Evolutionary conservation across 2,329 filamentous ascomycete species (phyloP).

Genomic region (Colletotrichum incanum): DNA sequence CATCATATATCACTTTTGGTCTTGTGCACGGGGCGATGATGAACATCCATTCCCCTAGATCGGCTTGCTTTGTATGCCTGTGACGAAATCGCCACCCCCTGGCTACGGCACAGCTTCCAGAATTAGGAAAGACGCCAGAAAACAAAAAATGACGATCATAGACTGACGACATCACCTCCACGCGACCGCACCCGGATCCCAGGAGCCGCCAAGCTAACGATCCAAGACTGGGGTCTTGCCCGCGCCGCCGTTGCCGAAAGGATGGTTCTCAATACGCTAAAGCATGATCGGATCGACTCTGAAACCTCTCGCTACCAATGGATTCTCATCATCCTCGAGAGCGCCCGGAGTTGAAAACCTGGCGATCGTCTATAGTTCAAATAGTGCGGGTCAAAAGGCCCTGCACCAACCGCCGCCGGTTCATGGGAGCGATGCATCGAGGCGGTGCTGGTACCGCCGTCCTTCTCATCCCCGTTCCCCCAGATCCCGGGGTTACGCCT

Average conservation of each 20-base stretch:
- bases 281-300: not conserved
- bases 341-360: not conserved
- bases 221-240: conserved; percentile 17
- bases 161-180: not conserved
- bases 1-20: not conserved
- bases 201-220: conserved; percentile 20
- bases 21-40: not conserved
- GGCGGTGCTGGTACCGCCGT: conserved; percentile 1
- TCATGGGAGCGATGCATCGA: conserved; percentile 45
- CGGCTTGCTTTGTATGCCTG: not conserved
- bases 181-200: not conserved
- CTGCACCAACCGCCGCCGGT: conserved; percentile 47
- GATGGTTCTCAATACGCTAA: not conserved
- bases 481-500: not conserved
- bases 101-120: not conserved
- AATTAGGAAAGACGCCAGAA: not conserved
- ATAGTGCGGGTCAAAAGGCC: conserved; percentile 47
- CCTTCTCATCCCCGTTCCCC: not conserved
- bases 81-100: not conserved
- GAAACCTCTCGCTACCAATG: conserved; percentile 18
- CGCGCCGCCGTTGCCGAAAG: conserved; percentile 47
- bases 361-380: conserved; percentile 27
- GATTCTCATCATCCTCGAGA: not conserved
- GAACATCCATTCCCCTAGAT: not conserved
- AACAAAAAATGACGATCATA: not conserved